Base-by-base conservation (phyloP, 352 stramenopile species). In the Thalassiosira mediterranea region DNA sequence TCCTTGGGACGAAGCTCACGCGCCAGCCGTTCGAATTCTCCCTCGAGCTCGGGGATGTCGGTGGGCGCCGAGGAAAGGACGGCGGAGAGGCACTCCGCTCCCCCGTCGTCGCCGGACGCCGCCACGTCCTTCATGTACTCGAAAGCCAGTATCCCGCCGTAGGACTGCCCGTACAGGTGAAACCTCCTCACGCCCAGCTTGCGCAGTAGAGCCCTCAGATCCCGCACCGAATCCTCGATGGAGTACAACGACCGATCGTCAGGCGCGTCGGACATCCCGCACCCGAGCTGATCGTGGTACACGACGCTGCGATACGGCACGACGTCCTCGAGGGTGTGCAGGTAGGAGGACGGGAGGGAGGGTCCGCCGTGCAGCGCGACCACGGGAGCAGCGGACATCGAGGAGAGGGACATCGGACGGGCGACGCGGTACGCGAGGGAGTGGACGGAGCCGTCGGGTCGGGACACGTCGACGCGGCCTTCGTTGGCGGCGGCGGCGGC, bases 241-340 rank as follows among this genome's bases (percentile, higher is more conserved):
- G 78, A 87, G 62, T 89, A 89, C 4, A 34, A 25, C 25, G 34
- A 42, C 3, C 53, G 7, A 70, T 85, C 72, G 10, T 69, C 63
- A 1, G 82, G 82, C 63, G 79, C 54, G 26, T 70, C 49, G 1
- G 56, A 78, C 42, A 52, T 60, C 17, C 82, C 82, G 68, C 82
- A 89, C 25, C 82, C 82, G 4, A 89, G 32, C 66, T 89, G 82
- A 78, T 89, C 82, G 49, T 84, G 83, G 37, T 79, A 87, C 1
- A 89, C 54, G n/a, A 89, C 75, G 1, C 69, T 79, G 64, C 82
- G 54, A 53, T 84, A 76, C 0, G 66, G 64, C 0, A 89, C 10
- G 0, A 72, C 48, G 38, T 81, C 32, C 34, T 64, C 78, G 1
- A 87, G 63, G 8, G 82, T 67, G 56, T 76, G 72, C 3, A 89